These are phyloP conservation scores for Boletus rex-veris DNA, from an alignment of 768 basidiomycete species.

Conservation along the genomic window DNA sequence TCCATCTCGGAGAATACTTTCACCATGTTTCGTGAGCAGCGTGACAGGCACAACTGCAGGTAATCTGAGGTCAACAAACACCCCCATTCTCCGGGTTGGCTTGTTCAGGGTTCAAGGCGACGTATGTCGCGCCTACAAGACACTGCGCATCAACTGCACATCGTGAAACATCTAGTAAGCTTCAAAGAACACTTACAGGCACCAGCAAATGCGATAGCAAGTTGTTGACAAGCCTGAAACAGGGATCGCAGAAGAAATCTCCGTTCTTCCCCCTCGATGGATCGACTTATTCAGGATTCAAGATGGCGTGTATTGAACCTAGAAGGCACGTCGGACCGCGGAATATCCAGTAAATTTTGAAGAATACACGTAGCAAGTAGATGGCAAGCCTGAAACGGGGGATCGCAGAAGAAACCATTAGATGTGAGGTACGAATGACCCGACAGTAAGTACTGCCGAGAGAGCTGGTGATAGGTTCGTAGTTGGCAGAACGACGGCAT, in stretches of 20 bases:
- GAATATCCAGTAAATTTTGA: not conserved
- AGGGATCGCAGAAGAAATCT: no score
- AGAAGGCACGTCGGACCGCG: conserved; percentile 2
- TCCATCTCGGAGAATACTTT: conserved; percentile 62
- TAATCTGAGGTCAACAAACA: conserved; percentile 78
- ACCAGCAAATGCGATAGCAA: no score
- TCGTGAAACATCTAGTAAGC: no score
- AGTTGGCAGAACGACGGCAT: conserved; percentile 24
- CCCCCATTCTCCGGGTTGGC: conserved; percentile 56
- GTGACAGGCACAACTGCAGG: conserved; percentile 64
- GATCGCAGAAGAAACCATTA: conserved; percentile 73
- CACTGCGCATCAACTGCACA: not conserved
- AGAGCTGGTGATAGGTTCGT: conserved; percentile 5
- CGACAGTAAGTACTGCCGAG: conserved; percentile 57
- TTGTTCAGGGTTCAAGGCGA: conserved; percentile 78
- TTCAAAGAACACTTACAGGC: no score
- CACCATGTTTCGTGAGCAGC: conserved; percentile 63
- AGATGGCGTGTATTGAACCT: conserved; percentile 60
- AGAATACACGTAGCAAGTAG: conserved; percentile 45
- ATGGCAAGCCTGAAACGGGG: conserved; percentile 51
- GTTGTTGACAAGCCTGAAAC: no score
- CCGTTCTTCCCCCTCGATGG: no score
- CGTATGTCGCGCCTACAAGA: conserved; percentile 57
- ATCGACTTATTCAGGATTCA: conserved; percentile 40
- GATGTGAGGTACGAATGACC: conserved; percentile 73